phyloP scores from a whole-genome alignment of 495 filamentous ascomycete species.

The Tirmania nivea region DNA sequence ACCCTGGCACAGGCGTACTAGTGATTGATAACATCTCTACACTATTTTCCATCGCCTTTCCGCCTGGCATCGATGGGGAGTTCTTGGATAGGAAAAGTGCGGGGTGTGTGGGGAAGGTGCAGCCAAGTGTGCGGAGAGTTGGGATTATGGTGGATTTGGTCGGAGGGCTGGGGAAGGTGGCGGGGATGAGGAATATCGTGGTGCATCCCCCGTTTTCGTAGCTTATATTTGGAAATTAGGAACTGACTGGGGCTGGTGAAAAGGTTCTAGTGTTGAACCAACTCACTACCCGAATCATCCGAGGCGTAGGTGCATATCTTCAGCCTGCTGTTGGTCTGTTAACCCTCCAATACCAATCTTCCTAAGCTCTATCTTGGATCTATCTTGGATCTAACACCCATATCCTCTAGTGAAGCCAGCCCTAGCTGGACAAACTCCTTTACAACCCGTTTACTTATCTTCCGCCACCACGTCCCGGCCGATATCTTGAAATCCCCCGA shows the following conservation, averaged over 20 bases:
- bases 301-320: constrained; percentile 7
- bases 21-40: constrained; percentile 57
- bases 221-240: no score
- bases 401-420: not conserved
- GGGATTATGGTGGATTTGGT: constrained; percentile 20
- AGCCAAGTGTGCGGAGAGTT: constrained; percentile 13
- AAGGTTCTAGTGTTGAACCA: constrained; percentile 8
- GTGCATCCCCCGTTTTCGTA: not conserved
- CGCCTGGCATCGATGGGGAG: constrained; percentile 17
- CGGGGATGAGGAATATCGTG: constrained; percentile 32
- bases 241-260: no score
- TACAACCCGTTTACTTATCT: not conserved
- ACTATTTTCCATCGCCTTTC: constrained; percentile 53
- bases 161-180: constrained; percentile 38
- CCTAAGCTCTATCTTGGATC: not conserved
- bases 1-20: constrained; percentile 37
- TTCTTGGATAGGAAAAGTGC: constrained; percentile 16
- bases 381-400: not conserved
- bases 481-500: not conserved
- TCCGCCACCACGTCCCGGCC: not conserved
- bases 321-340: constrained; percentile 7
- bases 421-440: not conserved
- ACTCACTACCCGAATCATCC: constrained; percentile 14
- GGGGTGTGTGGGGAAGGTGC: constrained; percentile 8
- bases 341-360: not conserved